These are phyloP conservation scores for Phytophthora cryptogea DNA, from an alignment of 352 stramenopile species.

Conservation along the genomic window DNA sequence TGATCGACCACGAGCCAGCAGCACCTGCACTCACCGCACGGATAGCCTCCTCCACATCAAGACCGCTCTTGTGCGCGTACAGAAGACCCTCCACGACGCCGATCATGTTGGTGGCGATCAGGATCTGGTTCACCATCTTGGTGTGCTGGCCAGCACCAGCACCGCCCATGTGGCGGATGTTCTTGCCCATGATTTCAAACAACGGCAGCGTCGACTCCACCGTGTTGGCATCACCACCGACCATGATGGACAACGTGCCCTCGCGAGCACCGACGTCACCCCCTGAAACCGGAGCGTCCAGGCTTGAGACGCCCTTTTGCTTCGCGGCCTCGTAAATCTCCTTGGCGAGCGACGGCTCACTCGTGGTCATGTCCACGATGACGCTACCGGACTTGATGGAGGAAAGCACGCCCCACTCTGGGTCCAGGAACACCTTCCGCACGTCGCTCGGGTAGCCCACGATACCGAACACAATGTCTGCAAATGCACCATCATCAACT, in stretches of 20 bases:
- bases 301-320: slow-evolving; percentile 64
- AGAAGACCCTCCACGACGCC: slow-evolving; percentile 88
- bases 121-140: slow-evolving; percentile 93
- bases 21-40: slow-evolving; percentile 83
- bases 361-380: slow-evolving; percentile 92
- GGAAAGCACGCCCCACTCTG: slow-evolving; percentile 62
- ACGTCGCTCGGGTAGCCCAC: slow-evolving; percentile 90
- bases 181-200: slow-evolving; percentile 91
- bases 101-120: slow-evolving; percentile 91
- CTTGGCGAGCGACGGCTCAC: slow-evolving; percentile 85
- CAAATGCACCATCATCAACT: not conserved
- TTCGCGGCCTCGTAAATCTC: slow-evolving; percentile 86
- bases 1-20: slow-evolving; percentile 90
- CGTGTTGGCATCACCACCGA: slow-evolving; percentile 79
- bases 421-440: slow-evolving; percentile 75
- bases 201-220: slow-evolving; percentile 79
- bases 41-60: slow-evolving; percentile 89
- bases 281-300: slow-evolving; percentile 85
- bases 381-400: slow-evolving; percentile 77
- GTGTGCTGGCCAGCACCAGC: slow-evolving; percentile 86
- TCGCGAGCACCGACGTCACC: slow-evolving; percentile 87
- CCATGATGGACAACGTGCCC: slow-evolving; percentile 91
- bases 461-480: slow-evolving; percentile 91
- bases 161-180: slow-evolving; percentile 89
- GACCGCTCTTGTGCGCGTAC: slow-evolving; percentile 83